Evolutionary conservation across 225 moss, liverwort and hornwort genomes (phyloP), one percentile per base, ranked within the genome.

Genomic region (Climacium dendroides): DNA sequence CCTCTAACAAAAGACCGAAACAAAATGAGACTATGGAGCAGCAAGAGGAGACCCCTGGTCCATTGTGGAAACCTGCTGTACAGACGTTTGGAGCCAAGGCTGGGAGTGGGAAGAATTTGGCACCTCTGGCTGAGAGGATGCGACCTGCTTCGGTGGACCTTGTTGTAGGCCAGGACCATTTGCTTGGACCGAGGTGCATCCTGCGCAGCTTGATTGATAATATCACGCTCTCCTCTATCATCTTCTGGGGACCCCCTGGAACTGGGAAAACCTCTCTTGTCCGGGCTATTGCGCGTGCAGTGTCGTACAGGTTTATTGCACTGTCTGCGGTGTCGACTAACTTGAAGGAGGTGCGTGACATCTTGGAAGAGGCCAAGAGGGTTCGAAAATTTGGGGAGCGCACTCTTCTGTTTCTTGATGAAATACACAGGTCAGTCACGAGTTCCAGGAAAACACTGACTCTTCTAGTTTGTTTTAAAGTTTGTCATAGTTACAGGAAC

Each of bases 221-320:
- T 41, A 94, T 93, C 74, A 90, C 93, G 5, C 87, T 95, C 43
- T 90, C 93, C 30, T 95, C 96, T 30, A 91, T 96, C 20, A 97
- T 97, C 79, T 92, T 97, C 22, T 97, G 91, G 86, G 97, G 97
- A 32, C 96, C 95, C 34, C 97, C 97, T 7, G 97, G 97, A 60
- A 96, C 96, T 19, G 96, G 97, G 58, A 97, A 97, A 89, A 97
- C 97, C 45, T 95, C 97, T 16, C 95, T 97, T 4, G 97, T 95
- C 62, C 91, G 95, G 89, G 94, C 96, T 75, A 96, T 97, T 73
- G 95, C 96, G 20, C 92, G 93, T 11, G 89, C 95, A 0, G 91
- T 96, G 4, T 90, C 96, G 3, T 92, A 91, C 83, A 89, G 93
- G 35, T 96, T 95, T 54, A 95, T 95, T 57, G 90, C 92, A 29